Conservation (phyloP, 2,329 filamentous ascomycete genomes). For the Exophiala bonariae region DNA sequence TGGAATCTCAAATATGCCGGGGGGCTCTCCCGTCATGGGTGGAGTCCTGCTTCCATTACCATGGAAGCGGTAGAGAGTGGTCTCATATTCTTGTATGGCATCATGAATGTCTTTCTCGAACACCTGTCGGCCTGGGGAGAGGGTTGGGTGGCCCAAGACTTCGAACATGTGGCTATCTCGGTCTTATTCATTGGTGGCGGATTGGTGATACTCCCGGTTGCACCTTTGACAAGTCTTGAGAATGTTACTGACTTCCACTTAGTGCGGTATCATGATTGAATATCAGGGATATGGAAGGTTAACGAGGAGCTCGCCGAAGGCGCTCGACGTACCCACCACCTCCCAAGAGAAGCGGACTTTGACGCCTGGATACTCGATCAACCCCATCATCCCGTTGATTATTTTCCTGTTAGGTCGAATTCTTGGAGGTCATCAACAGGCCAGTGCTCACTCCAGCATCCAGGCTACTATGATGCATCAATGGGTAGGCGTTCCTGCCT, state of each 20-base stretch:
- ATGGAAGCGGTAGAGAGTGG: slow-evolving; percentile 80
- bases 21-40: slow-evolving; percentile 55
- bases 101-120: slow-evolving; percentile 80
- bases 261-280: slow-evolving; percentile 82
- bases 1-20: slow-evolving; percentile 71
- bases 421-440: slow-evolving; percentile 80
- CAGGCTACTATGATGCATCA: slow-evolving; percentile 78
- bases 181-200: slow-evolving; percentile 83
- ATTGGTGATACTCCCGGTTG: slow-evolving; percentile 49
- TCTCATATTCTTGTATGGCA: slow-evolving; percentile 77
- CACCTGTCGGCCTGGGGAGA: slow-evolving; percentile 69
- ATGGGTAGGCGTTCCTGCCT: slow-evolving; percentile 51
- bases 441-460: slow-evolving; percentile 61
- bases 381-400: slow-evolving; percentile 74
- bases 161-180: slow-evolving; percentile 84
- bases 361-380: slow-evolving; percentile 61
- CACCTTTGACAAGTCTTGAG: slow-evolving; percentile 1
- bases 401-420: slow-evolving; percentile 77
- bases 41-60: slow-evolving; percentile 54
- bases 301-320: slow-evolving; percentile 55
- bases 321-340: slow-evolving; percentile 30
- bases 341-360: slow-evolving; percentile 32
- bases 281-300: slow-evolving; percentile 67
- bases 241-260: slow-evolving; percentile 27
- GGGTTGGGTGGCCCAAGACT: slow-evolving; percentile 69